phyloP scores from a whole-genome alignment of 169 alveolate species.

The Cyclospora cayetanensis region DNA sequence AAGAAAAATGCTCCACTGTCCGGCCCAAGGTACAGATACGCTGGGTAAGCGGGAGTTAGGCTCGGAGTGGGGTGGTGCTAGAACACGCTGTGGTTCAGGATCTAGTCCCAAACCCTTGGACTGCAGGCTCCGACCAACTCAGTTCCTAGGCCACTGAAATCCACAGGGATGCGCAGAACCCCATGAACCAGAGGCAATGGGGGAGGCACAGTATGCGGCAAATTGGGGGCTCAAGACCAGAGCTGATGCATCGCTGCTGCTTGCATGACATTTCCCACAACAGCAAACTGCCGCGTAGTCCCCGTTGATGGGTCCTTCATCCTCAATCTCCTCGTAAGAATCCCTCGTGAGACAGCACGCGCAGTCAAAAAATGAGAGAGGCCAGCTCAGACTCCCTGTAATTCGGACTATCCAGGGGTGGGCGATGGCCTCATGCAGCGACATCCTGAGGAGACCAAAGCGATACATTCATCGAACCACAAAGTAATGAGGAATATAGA shows the following conservation, averaged over 20 bases:
- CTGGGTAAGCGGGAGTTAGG: no score
- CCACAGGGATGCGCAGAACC: background rate
- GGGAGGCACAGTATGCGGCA: background rate
- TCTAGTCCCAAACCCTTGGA: no score
- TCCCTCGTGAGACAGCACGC: background rate
- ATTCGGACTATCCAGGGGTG: conserved; percentile 63
- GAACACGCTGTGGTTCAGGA: no score
- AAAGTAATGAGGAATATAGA: no score
- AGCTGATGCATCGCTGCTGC: background rate
- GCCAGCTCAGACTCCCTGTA: conserved; percentile 19
- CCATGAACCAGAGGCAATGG: background rate
- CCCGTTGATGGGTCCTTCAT: background rate
- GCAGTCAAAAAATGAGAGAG: background rate
- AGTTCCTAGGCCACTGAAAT: background rate
- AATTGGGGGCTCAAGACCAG: background rate
- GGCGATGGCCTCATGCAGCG: conserved; percentile 30
- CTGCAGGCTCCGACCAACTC: no score
- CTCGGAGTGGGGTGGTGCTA: no score
- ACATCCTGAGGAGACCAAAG: conserved; percentile 9
- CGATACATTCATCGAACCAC: background rate
- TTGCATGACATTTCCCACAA: background rate
- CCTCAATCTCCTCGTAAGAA: background rate
- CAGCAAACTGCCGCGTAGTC: conserved; percentile 4
- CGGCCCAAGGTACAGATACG: no score
- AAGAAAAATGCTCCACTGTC: no score